These are phyloP conservation scores for Trichosporon sp. DNA, from an alignment of 1,284 basidiomycete genomes.

Conservation along the genomic window DNA sequence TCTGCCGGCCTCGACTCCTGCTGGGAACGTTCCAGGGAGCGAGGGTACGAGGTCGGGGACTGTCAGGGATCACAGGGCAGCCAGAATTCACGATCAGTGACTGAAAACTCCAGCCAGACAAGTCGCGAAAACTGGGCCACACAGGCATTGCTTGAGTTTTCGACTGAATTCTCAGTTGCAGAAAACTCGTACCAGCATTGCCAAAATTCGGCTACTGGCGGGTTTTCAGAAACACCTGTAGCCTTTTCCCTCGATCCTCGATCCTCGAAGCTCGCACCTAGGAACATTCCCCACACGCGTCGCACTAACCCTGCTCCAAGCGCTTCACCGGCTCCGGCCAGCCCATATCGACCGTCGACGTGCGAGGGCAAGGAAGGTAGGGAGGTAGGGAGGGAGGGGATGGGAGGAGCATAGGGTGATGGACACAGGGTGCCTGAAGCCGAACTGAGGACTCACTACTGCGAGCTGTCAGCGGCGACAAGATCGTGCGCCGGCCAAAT, in stretches of 20 bases:
- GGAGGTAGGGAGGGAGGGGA: not conserved
- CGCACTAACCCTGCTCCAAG: not conserved
- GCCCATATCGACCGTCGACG: not conserved
- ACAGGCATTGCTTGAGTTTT: not conserved
- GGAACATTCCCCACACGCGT: conserved; percentile 2
- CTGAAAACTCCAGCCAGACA: not conserved
- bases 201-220: not conserved
- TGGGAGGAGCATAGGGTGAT: not conserved
- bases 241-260: not conserved
- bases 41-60: not conserved
- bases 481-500: not conserved
- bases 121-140: not conserved
- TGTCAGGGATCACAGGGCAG: not conserved
- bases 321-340: not conserved
- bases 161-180: not conserved
- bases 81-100: not conserved
- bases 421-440: not conserved
- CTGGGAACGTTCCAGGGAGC: not conserved
- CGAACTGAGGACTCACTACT: not conserved
- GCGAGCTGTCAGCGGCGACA: not conserved
- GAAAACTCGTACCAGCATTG: not conserved
- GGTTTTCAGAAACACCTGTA: not conserved
- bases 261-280: not conserved
- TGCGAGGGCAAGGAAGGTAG: not conserved
- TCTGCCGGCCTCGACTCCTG: not conserved